Conservation (phyloP, 495 filamentous ascomycete species). For the Chaetomium fimeti region DNA sequence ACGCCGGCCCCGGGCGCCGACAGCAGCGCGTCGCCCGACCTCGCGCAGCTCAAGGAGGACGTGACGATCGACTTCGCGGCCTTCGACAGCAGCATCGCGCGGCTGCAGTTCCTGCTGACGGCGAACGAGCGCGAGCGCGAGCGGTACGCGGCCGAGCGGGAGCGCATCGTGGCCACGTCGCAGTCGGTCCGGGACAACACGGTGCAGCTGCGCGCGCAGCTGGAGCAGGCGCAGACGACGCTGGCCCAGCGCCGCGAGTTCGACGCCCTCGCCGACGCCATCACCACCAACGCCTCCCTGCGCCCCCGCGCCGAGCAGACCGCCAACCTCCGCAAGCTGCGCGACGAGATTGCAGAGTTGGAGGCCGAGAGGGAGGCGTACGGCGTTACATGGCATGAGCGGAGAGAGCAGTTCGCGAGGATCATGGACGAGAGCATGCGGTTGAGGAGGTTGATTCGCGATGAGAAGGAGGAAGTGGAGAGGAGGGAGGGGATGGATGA, state of each 20-base stretch:
- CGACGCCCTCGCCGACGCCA: slow-evolving; percentile 81
- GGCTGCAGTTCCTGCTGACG: slow-evolving; percentile 80
- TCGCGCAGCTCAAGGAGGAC: slow-evolving; percentile 69
- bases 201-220: slow-evolving; percentile 61
- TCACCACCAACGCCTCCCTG: slow-evolving; percentile 75
- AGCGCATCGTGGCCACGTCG: slow-evolving; percentile 70
- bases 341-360: slow-evolving; percentile 83
- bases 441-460: slow-evolving; percentile 78
- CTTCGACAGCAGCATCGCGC: slow-evolving; percentile 81
- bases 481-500: slow-evolving; percentile 78
- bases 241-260: slow-evolving; percentile 81
- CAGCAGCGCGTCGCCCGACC: slow-evolving; percentile 41
- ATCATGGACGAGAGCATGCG: slow-evolving; percentile 91
- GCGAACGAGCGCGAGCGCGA: slow-evolving; percentile 84
- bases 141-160: slow-evolving; percentile 78
- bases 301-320: slow-evolving; percentile 80
- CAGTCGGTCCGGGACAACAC: slow-evolving; percentile 76
- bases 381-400: slow-evolving; percentile 77
- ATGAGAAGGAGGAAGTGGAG: slow-evolving; percentile 89
- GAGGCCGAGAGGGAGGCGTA: slow-evolving; percentile 81
- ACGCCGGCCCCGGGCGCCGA: neutral
- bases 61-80: slow-evolving; percentile 85
- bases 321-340: slow-evolving; percentile 71
- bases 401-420: slow-evolving; percentile 81
- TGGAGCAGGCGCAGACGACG: slow-evolving; percentile 72